phyloP scores from a whole-genome alignment of 306 rosid genomes.

The Alnus rubra region DNA sequence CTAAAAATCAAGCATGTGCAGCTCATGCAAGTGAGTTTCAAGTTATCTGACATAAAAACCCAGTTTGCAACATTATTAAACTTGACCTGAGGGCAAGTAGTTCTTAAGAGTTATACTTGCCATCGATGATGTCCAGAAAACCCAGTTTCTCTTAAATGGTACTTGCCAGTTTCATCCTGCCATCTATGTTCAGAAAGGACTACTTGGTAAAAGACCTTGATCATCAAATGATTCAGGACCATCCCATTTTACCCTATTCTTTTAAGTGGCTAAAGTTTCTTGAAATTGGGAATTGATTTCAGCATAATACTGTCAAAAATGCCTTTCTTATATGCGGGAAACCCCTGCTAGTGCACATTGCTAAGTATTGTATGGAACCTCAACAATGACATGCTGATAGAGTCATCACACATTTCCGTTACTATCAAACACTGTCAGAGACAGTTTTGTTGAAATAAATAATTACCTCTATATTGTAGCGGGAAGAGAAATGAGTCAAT shows the following conservation, averaged over 20 bases:
- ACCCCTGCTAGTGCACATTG: neutral
- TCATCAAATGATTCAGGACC: neutral
- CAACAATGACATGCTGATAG: neutral
- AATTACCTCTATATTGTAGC: constrained; percentile 84
- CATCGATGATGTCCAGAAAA: too few relatives aligned
- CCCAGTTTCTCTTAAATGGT: too few relatives aligned
- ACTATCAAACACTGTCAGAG: neutral
- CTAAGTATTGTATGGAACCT: neutral
- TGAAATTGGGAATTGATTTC: neutral
- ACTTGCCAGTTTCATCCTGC: too few relatives aligned
- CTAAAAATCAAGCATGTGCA: neutral
- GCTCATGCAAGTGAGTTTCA: neutral
- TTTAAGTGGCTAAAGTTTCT: neutral
- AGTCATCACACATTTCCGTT: neutral
- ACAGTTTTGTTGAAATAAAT: constrained; percentile 1
- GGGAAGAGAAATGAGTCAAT: constrained; percentile 92
- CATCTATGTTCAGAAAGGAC: neutral
- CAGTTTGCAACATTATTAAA: neutral
- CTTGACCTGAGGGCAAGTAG: too few relatives aligned
- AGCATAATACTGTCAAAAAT: neutral
- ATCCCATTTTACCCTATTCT: neutral
- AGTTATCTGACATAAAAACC: neutral
- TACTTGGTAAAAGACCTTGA: neutral
- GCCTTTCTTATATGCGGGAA: neutral
- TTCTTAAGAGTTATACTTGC: too few relatives aligned